phyloP scores from a whole-genome alignment of 306 rosid species.

The Fragaria iinumae region DNA sequence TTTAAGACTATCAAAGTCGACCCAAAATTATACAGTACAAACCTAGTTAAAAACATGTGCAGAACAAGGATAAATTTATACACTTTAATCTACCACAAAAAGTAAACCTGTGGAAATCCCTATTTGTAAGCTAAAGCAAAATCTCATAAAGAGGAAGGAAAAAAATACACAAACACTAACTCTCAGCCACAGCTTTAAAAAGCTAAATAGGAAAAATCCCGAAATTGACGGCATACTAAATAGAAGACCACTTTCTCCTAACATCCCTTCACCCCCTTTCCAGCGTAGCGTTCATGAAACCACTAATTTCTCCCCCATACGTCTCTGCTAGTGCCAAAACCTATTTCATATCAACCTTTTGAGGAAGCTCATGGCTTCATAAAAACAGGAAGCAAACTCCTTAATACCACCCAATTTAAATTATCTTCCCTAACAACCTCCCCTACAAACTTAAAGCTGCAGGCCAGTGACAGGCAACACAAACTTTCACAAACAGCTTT shows the following conservation, averaged over 20 bases:
- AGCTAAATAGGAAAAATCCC: neutral
- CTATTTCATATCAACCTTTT: neutral
- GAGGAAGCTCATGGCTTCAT: neutral
- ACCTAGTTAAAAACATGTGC: neutral
- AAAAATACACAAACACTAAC: neutral
- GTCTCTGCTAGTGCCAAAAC: neutral
- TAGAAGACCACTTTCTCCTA: neutral
- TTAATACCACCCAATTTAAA: neutral
- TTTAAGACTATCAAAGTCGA: neutral
- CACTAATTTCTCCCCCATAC: neutral
- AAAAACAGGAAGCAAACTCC: neutral
- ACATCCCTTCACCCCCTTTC: neutral
- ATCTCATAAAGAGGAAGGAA: neutral
- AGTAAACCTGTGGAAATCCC: neutral
- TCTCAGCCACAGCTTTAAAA: neutral
- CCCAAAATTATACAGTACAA: neutral
- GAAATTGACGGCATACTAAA: neutral
- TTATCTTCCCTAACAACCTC: neutral
- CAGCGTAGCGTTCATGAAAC: neutral
- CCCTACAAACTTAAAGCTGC: neutral
- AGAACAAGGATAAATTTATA: neutral
- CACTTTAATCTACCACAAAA: neutral
- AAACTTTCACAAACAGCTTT: neutral
- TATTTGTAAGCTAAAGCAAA: neutral
- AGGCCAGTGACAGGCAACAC: neutral